Percentiles rank a stretch among this genome's conserved stretches.
phyloP scores from a whole-genome alignment of 2,329 filamentous ascomycete genomes.

The Exophiala sp. region DNA sequence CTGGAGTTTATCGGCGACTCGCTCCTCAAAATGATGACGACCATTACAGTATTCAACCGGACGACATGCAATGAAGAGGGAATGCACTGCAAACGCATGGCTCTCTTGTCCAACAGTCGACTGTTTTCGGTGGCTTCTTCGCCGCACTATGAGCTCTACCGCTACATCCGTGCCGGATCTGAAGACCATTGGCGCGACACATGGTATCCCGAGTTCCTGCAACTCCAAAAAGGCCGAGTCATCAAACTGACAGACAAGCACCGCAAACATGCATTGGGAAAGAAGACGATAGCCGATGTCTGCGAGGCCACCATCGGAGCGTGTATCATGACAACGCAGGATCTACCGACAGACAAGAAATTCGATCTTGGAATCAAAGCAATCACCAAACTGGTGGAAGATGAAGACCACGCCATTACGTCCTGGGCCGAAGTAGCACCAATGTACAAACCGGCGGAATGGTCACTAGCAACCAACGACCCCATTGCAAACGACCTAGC shows the following conservation, averaged over 20 bases:
- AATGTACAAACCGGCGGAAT: constrained; percentile 23
- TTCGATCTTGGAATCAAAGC: constrained; percentile 59
- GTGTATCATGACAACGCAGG: constrained; percentile 56
- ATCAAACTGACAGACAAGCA: constrained; percentile 32
- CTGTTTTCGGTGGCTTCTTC: constrained; percentile 70
- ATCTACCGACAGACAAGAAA: constrained; percentile 33
- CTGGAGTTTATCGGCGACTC: constrained; percentile 90
- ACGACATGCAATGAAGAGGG: constrained; percentile 74
- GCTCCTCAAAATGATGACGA: constrained; percentile 93
- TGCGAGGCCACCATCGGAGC: constrained; percentile 93
- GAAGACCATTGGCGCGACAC: constrained; percentile 63
- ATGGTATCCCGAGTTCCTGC: constrained; percentile 83
- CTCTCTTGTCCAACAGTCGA: constrained; percentile 85
- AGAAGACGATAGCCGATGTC: constrained; percentile 91
- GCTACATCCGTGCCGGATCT: constrained; percentile 66
- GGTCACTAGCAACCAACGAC: constrained; percentile 37
- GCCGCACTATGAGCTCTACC: constrained; percentile 55
- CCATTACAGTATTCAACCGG: constrained; percentile 73
- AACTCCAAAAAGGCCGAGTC: constrained; percentile 66
- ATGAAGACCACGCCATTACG: constrained; percentile 61
- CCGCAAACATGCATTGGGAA: constrained; percentile 61
- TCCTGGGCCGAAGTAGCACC: constrained; percentile 66
- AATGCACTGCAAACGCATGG: constrained; percentile 86
- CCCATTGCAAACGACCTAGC: constrained; percentile 65
- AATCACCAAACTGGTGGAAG: constrained; percentile 56